Evolutionary conservation across 129 eudicot species (phyloP), one percentile per base, ranked within the genome.

Genomic region (carrot (Daucus carota)): DNA sequence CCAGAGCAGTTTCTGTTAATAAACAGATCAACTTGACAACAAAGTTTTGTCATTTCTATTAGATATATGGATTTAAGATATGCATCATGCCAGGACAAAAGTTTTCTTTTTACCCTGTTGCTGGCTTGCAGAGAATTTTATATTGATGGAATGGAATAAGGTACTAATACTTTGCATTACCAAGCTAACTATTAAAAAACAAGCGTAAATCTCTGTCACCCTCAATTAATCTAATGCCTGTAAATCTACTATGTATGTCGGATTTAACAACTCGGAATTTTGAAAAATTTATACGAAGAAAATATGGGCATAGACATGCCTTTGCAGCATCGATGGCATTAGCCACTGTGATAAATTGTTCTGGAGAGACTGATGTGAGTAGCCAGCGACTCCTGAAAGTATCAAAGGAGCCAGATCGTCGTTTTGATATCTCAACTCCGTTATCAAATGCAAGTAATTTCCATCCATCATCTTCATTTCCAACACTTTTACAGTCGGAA

Each of bases 281-380:
- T 63, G 70, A 12, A 63, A 13, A 63, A 16, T 3, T 11, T 29
- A 36, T 36, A 63, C 26, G 22, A 29, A 12, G 31, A 57, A 29
- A 63, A 63, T 33, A 63, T 14, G 22, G 12, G 10, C 24, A 67
- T 7, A 67, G 20, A 72, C 33, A 41, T n/a, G 87, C 98, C 97
- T 90, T 93, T 41, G 98, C 98, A 75, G 98, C 98, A 84, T 93
- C 96, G 6, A 93, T 93, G 69, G 97, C 98, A 65, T 88, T 93
- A 60, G 97, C 98, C 22, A 93, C 98, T 0, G 96, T 85, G 42
- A 90, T 85, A 60, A 93, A 90, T 69, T 89, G 96, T 72, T 93
- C 70, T 5, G 97, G 85, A 5, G 97, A 85, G 63, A 93, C 93
- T 0, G 97, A 87, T 78, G 82, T 86, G 46, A 93, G 91, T 60